Percentiles rank a stretch among this genome's conserved stretches.
Conservation (phyloP, 2,329 filamentous ascomycete genomes). For the Colletotrichum chrysophilum region DNA sequence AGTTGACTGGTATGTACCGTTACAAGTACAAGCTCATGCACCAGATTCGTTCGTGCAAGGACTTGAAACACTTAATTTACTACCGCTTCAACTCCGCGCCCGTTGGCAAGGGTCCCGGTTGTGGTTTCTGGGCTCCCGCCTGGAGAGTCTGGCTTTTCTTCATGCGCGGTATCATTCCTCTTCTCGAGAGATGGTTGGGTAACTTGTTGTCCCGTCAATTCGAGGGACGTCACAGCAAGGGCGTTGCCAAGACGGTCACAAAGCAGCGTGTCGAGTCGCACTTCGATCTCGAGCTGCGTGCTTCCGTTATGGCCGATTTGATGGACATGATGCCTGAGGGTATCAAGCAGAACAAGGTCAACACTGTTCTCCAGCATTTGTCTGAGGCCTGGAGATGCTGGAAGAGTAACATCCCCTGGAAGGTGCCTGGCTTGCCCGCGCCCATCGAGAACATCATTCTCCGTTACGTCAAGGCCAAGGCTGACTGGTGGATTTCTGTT, state of each 20-base stretch:
- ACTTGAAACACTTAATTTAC: slow-evolving; percentile 98
- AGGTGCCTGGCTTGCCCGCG: slow-evolving; percentile 93
- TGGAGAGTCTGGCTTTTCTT: slow-evolving; percentile 99
- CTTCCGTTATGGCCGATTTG: slow-evolving; percentile 97
- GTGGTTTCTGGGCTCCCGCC: slow-evolving; percentile 98
- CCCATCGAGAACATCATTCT: slow-evolving; percentile 99
- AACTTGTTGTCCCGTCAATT: slow-evolving; percentile 97
- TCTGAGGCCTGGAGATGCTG: slow-evolving; percentile 99
- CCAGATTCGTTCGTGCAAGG: slow-evolving; percentile 98
- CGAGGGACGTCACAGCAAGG: slow-evolving; percentile 97
- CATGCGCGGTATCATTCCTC: slow-evolving; percentile 96
- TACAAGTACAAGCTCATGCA: slow-evolving; percentile 99
- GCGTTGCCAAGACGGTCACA: slow-evolving; percentile 97
- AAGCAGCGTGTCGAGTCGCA: slow-evolving; percentile 99
- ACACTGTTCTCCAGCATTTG: slow-evolving; percentile 94
- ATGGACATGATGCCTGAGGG: slow-evolving; percentile 99
- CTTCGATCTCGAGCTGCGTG: slow-evolving; percentile 95
- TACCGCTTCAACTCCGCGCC: slow-evolving; percentile 98
- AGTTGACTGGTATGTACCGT: slow-evolving; percentile 98
- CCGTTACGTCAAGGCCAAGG: slow-evolving; percentile 98
- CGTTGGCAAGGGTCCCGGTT: slow-evolving; percentile 96
- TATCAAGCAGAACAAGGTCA: slow-evolving; percentile 99
- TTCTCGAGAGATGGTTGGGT: slow-evolving; percentile 95
- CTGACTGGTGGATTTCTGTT: slow-evolving; percentile 99
- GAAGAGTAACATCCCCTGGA: slow-evolving; percentile 99